Percentiles rank a stretch among this genome's conserved stretches.
These are phyloP conservation scores for Cystofilobasidium bisporidii DNA, from an alignment of 768 basidiomycete species.

Conservation along the genomic window DNA sequence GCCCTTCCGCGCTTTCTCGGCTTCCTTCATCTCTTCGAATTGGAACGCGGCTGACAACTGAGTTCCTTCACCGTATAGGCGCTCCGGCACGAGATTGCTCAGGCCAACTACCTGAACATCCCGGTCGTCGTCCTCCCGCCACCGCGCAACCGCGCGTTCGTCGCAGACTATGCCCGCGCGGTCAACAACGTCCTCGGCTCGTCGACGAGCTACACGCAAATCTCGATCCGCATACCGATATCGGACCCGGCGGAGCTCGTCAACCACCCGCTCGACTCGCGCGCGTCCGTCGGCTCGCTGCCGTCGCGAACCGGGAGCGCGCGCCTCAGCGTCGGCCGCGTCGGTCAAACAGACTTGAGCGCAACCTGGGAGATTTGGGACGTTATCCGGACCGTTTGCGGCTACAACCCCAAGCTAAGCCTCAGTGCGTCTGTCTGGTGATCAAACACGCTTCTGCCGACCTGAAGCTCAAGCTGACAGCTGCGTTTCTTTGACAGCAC, in stretches of 20 bases:
- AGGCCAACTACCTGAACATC: slow-evolving; percentile 84
- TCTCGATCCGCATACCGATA: slow-evolving; percentile 60
- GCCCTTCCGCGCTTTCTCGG: slow-evolving; percentile 35
- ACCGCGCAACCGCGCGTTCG: slow-evolving; percentile 68
- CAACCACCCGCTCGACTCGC: slow-evolving; percentile 31
- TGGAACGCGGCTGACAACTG: no score
- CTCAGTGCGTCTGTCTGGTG: slow-evolving; percentile 40
- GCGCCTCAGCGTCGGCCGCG: slow-evolving; percentile 14
- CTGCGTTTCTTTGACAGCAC: slow-evolving; percentile 50
- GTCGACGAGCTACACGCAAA: slow-evolving; percentile 51
- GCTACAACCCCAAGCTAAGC: slow-evolving; percentile 49
- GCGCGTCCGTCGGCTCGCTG: not conserved
- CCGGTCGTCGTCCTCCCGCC: slow-evolving; percentile 77
- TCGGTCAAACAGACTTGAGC: slow-evolving; percentile 35
- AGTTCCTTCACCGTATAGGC: slow-evolving; percentile 49
- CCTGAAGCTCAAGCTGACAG: no score
- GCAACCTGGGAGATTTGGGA: slow-evolving; percentile 99
- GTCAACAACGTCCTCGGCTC: slow-evolving; percentile 63
- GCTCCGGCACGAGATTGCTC: slow-evolving; percentile 80
- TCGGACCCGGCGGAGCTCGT: slow-evolving; percentile 47
- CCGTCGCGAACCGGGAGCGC: slow-evolving; percentile 11
- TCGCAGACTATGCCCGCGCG: slow-evolving; percentile 86
- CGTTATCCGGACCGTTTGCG: slow-evolving; percentile 77
- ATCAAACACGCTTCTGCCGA: not conserved
- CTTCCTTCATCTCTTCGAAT: not conserved